phyloP scores from a whole-genome alignment of 2,329 filamentous ascomycete species.

The Colletotrichum chlorophyti region DNA sequence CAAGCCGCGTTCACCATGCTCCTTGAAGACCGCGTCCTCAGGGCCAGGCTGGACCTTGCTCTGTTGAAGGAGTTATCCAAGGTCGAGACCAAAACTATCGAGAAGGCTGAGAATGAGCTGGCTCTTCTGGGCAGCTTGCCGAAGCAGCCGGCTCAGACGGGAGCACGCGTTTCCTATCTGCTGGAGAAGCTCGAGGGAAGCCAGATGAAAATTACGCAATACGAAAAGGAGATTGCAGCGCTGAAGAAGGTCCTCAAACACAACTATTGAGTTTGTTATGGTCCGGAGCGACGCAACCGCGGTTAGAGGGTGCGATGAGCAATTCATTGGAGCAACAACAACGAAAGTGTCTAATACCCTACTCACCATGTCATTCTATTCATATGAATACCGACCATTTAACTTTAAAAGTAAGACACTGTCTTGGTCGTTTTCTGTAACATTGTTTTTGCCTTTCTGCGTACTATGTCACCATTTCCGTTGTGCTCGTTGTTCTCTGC shows the following conservation, averaged over 20 bases:
- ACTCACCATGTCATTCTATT: neutral
- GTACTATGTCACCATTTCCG: no score
- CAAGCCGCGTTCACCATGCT: conserved; percentile 80
- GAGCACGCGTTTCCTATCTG: conserved; percentile 73
- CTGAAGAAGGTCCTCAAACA: conserved; percentile 73
- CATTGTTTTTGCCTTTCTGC: no score
- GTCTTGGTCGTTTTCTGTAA: no score
- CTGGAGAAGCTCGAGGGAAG: conserved; percentile 75
- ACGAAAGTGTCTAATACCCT: neutral
- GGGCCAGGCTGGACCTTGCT: conserved; percentile 75
- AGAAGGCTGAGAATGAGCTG: conserved; percentile 82
- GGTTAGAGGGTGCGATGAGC: neutral
- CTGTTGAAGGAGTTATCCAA: conserved; percentile 73
- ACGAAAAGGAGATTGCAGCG: conserved; percentile 73
- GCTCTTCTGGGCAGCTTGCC: conserved; percentile 72
- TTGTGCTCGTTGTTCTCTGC: no score
- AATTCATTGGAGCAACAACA: neutral
- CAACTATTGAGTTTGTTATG: conserved; percentile 31
- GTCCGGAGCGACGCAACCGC: neutral
- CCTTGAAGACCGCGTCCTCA: conserved; percentile 74
- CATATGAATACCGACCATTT: no score
- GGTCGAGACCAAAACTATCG: conserved; percentile 76
- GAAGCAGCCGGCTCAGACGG: conserved; percentile 72
- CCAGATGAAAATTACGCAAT: conserved; percentile 76
- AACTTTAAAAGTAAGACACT: no score